Base-by-base conservation (phyloP, 2,329 filamentous ascomycete species). In the Diaporthe citri region DNA sequence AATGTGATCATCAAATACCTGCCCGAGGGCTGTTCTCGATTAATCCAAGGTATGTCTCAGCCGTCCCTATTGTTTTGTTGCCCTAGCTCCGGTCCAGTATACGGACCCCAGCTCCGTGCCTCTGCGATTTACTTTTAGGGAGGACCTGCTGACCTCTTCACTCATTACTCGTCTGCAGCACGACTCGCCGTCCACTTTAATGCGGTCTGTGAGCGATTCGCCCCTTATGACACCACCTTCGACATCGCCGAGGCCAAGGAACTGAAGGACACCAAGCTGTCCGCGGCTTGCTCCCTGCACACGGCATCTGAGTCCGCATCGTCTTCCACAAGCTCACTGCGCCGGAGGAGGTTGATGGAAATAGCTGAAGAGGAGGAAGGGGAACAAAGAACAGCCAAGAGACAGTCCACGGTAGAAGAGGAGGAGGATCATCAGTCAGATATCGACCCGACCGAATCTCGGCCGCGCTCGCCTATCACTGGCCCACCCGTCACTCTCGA, bases 291-390 rank as follows among this genome's bases (percentile, higher is more conserved):
- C 84, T 95, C 95, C 57, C 87, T 98, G 72, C 95, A 98, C 84
- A 94, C 96, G 52, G 95, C 95, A 10, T 95, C 95, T 17, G 93
- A 93, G 52, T 97, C 96, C 28, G 94, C 93, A 78, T 95, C 93
- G 36, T 97, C 96, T 15, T 96, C 95, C 6, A 94, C 91, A 66
- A 95, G 94, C 81, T 97, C 95, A 7, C 87, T 95, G 78, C 91
- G 93, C 75, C 90, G 92, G 80, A 91, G 93, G 79, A 92, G 94
- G 78, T 87, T 98, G 79, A 93, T 96, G 86, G 96, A 97, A 85
- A 98, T 98, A 82, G 92, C 93, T n/a, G 97, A 98, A 84, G 94
- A 97, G 85, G 94, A 93, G 72, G 95, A 97, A 81, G 95, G 97
- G 80, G 85, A 87, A 75, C 86, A 88, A 75, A 84, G 90, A 77